A percentile compares a stretch with the other conserved stretches of the same genome.
Conservation (phyloP, 176 grass and related monocot species). For the Avena sativa region DNA sequence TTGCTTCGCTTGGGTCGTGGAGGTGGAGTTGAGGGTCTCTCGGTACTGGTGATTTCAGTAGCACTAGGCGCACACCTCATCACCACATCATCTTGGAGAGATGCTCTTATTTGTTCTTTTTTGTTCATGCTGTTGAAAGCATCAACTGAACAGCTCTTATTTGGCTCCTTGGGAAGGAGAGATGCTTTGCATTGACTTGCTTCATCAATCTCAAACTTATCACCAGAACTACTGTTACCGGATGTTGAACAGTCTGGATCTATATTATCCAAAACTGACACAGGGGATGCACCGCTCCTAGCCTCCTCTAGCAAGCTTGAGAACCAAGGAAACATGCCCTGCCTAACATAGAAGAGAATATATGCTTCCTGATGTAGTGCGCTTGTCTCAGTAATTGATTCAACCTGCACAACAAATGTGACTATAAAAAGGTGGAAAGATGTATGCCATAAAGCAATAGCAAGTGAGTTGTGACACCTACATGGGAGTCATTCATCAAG, state of each 20-base stretch:
- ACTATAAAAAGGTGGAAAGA: slow-evolving; percentile 35
- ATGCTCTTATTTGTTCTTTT: slow-evolving; percentile 35
- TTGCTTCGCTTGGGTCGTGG: neutral
- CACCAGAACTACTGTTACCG: slow-evolving; percentile 27
- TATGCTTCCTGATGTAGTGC: slow-evolving; percentile 78
- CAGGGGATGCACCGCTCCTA: slow-evolving; percentile 58
- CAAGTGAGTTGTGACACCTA: slow-evolving; percentile 46
- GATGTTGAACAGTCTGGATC: slow-evolving; percentile 39
- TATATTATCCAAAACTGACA: slow-evolving; percentile 69
- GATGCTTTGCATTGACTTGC: slow-evolving; percentile 29
- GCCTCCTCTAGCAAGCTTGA: slow-evolving; percentile 66
- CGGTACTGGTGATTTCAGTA: slow-evolving; percentile 25
- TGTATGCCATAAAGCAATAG: neutral
- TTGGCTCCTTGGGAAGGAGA: slow-evolving; percentile 22
- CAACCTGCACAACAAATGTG: slow-evolving; percentile 58
- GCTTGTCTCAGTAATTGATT: slow-evolving; percentile 50
- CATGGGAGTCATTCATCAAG: slow-evolving; percentile 73
- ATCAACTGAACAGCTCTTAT: slow-evolving; percentile 23
- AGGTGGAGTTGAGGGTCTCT: slow-evolving; percentile 50
- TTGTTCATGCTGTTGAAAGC: slow-evolving; percentile 13
- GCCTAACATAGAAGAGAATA: slow-evolving; percentile 88
- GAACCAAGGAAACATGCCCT: slow-evolving; percentile 81
- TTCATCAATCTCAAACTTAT: slow-evolving; percentile 37
- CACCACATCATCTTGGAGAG: slow-evolving; percentile 21
- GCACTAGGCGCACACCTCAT: neutral